Conservation (phyloP, 768 basidiomycete genomes). For the Termitomyces sp. region DNA sequence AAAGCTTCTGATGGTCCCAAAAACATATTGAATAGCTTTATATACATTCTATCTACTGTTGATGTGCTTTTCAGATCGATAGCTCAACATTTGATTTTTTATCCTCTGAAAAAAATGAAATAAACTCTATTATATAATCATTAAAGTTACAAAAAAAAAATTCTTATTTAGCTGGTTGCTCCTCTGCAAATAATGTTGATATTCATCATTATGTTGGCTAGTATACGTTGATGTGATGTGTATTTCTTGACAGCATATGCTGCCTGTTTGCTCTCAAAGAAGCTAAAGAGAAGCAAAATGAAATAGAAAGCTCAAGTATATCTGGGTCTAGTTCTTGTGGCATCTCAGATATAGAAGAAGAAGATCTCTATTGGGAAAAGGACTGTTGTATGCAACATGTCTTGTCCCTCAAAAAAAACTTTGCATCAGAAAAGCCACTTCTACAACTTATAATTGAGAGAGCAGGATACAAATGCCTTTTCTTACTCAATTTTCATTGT, state of each 20-base stretch:
- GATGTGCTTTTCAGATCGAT: not conserved
- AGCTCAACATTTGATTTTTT: not conserved
- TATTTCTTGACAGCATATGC: not conserved
- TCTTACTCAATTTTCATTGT: not conserved
- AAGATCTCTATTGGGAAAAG: not conserved
- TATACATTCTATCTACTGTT: not conserved
- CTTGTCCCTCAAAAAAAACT: not conserved
- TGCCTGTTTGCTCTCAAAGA: not conserved
- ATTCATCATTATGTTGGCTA: not conserved
- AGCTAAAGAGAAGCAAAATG: not conserved
- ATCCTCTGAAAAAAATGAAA: not conserved
- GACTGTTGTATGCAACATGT: not conserved
- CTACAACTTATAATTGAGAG: not conserved
- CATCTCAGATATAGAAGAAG: not conserved
- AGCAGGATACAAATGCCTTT: not conserved
- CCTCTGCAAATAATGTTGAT: not conserved
- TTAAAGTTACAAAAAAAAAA: not conserved
- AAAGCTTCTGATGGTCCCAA: not conserved
- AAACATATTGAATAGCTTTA: not conserved
- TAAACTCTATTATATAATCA: not conserved
- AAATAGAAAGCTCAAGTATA: not conserved
- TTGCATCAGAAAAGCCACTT: not conserved
- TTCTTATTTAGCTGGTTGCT: not conserved
- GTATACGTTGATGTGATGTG: not conserved
- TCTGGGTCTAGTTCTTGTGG: not conserved